Percentiles rank a stretch among this genome's conserved stretches.
Conservation (phyloP, 208 protist genomes). For the Leishmania major region DNA sequence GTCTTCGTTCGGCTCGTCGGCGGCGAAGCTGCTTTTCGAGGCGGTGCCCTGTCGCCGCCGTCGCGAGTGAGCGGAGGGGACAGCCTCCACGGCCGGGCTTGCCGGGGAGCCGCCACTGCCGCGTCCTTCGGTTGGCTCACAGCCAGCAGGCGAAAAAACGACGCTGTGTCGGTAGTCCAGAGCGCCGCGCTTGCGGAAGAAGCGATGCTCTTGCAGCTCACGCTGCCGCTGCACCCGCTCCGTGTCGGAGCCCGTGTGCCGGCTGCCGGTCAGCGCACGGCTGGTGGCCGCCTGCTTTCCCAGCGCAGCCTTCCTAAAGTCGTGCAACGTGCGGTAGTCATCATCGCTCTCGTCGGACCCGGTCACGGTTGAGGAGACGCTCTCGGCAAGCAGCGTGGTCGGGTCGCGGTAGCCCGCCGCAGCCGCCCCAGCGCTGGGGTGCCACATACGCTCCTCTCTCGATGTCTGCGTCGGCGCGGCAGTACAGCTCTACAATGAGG, state of each 20-base stretch:
- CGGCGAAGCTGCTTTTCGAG: not conserved
- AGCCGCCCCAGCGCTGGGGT: not conserved
- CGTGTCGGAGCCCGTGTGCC: not conserved
- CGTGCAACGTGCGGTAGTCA: conserved; percentile 4
- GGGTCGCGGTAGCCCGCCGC: conserved; percentile 28
- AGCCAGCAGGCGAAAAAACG: conserved; percentile 1
- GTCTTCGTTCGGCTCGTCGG: not conserved
- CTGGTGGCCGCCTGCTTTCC: not conserved
- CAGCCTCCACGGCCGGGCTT: not conserved
- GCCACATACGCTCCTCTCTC: conserved; percentile 1
- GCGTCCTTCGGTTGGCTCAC: not conserved
- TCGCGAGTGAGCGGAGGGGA: not conserved
- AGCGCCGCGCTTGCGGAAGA: conserved; percentile 18
- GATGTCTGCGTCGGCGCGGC: not conserved
- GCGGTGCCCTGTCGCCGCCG: not conserved
- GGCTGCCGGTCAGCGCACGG: not conserved
- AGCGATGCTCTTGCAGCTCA: conserved; percentile 10
- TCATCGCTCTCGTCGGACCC: conserved; percentile 8
- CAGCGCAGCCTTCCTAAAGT: not conserved
- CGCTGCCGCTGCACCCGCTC: conserved; percentile 11
- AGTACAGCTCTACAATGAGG: not conserved
- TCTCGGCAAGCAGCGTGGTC: conserved; percentile 21
- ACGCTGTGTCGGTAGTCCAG: conserved; percentile 19
- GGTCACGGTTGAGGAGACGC: conserved; percentile 2
- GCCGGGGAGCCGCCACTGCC: not conserved